Conservation (phyloP, 495 filamentous ascomycete genomes). For the Glonium stellatum region DNA sequence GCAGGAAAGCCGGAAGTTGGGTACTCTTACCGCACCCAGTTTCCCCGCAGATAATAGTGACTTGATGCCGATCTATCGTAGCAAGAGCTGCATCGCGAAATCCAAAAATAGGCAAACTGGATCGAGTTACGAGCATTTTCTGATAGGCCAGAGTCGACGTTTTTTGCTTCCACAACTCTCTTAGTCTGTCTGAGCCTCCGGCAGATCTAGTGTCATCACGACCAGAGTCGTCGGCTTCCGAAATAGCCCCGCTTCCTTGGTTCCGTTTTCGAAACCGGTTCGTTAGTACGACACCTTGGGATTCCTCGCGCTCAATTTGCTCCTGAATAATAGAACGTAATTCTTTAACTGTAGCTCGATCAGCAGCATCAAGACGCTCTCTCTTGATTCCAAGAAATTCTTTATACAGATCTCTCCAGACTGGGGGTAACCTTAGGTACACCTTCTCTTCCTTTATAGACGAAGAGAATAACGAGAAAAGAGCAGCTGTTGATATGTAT, state of each 20-base stretch:
- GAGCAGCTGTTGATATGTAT: conserved; percentile 71
- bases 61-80: conserved; percentile 66
- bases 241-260: conserved; percentile 36
- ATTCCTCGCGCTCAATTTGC: conserved; percentile 49
- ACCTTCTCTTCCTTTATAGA: conserved; percentile 80
- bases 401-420: conserved; percentile 80
- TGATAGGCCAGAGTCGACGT: conserved; percentile 52
- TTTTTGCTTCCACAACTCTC: conserved; percentile 66
- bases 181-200: conserved; percentile 44
- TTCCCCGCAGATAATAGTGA: conserved; percentile 88
- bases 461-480: conserved; percentile 71
- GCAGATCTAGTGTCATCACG: conserved; percentile 16
- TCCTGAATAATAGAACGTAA: conserved; percentile 55
- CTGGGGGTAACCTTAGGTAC: conserved; percentile 64
- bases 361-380: conserved; percentile 56
- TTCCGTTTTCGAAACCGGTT: conserved; percentile 59
- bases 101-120: conserved; percentile 80
- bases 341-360: conserved; percentile 57
- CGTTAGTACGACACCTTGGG: conserved; percentile 68
- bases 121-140: conserved; percentile 54
- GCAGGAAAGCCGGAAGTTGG: conserved; percentile 83
- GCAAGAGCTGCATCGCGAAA: conserved; percentile 70
- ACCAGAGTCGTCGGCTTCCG: conserved; percentile 4
- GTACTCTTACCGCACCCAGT: conserved; percentile 97
- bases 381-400: conserved; percentile 68